phyloP scores from a whole-genome alignment of 2,329 filamentous ascomycete species.

The Colletotrichum destructivum region DNA sequence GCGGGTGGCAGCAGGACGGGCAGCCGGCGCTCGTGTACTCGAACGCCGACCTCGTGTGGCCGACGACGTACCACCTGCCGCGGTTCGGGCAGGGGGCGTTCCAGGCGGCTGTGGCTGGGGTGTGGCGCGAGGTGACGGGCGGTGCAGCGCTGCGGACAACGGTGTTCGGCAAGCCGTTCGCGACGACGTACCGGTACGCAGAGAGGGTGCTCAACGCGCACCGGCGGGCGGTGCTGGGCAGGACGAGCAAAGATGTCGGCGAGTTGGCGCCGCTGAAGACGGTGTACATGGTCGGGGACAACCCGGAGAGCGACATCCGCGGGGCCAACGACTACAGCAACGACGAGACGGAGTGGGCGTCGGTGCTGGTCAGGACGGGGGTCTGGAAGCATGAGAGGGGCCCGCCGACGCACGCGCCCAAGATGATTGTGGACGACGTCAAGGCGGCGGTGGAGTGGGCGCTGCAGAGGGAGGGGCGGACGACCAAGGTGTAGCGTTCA shows the following conservation, averaged over 20 bases:
- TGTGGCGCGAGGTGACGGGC: conserved; percentile 82
- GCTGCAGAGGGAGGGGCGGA: conserved; percentile 67
- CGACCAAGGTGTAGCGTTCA: conserved; percentile 10
- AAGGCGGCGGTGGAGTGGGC: conserved; percentile 84
- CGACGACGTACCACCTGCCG: conserved; percentile 85
- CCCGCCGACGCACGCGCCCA: conserved; percentile 73
- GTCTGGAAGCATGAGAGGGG: conserved; percentile 72
- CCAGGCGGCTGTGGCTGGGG: conserved; percentile 82
- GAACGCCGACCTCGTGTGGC: conserved; percentile 93
- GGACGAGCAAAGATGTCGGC: conserved; percentile 27
- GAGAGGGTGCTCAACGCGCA: conserved; percentile 79
- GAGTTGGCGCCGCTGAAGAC: conserved; percentile 67
- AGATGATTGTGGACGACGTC: conserved; percentile 80
- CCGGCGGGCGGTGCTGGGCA: conserved; percentile 63
- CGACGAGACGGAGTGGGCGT: conserved; percentile 81
- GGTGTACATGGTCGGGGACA: conserved; percentile 97
- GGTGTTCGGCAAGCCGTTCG: conserved; percentile 87
- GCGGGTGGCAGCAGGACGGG: conserved; percentile 85
- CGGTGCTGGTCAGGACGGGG: conserved; percentile 84
- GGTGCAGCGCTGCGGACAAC: conserved; percentile 73
- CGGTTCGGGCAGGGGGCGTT: conserved; percentile 95
- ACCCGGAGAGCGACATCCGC: conserved; percentile 89
- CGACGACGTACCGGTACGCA: conserved; percentile 85
- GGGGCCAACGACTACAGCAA: conserved; percentile 86
- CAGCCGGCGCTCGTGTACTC: conserved; percentile 90